Evolutionary conservation across 2,329 filamentous ascomycete genomes (phyloP).

Genomic region (Macroventuria anomochaeta): DNA sequence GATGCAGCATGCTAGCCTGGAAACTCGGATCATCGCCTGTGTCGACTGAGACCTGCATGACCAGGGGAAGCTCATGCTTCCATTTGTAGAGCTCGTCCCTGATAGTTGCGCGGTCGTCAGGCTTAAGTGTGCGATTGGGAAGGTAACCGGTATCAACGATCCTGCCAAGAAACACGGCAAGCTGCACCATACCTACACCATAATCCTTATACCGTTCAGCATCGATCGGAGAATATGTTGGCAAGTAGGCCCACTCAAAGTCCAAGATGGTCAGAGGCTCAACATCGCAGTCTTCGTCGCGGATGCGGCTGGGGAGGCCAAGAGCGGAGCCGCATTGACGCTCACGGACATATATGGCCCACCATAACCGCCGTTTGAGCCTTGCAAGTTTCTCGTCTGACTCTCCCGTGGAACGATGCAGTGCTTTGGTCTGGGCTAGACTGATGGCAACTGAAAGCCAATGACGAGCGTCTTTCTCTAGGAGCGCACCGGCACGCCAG

Average conservation of each 20-base stretch:
- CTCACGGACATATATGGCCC: conserved; percentile 61
- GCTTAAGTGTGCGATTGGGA: conserved; percentile 28
- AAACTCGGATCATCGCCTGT: conserved; percentile 45
- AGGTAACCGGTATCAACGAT: conserved; percentile 50
- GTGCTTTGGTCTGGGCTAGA: conserved; percentile 58
- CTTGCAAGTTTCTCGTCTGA: conserved; percentile 39
- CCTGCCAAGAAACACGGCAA: conserved; percentile 48
- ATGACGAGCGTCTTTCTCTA: conserved; percentile 47
- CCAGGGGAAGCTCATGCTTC: conserved; percentile 48
- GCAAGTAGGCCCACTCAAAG: conserved; percentile 44
- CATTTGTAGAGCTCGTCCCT: conserved; percentile 49
- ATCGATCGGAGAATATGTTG: conserved; percentile 35
- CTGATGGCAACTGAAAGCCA: conserved; percentile 57
- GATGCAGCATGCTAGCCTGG: conserved; percentile 50
- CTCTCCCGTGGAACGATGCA: conserved; percentile 48
- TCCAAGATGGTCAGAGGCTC: conserved; percentile 49
- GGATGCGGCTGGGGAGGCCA: conserved; percentile 56
- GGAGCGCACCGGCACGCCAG: conserved; percentile 58
- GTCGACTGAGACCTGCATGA: conserved; percentile 45
- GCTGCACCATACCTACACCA: conserved; percentile 48
- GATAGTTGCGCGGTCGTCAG: conserved; percentile 27
- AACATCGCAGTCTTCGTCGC: conserved; percentile 59
- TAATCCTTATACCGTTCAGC: conserved; percentile 45
- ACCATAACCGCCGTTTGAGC: conserved; percentile 60
- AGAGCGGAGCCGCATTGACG: conserved; percentile 56